Evolutionary conservation across 2,329 filamentous ascomycete species (phyloP).

Genomic region (Colletotrichum sp.): DNA sequence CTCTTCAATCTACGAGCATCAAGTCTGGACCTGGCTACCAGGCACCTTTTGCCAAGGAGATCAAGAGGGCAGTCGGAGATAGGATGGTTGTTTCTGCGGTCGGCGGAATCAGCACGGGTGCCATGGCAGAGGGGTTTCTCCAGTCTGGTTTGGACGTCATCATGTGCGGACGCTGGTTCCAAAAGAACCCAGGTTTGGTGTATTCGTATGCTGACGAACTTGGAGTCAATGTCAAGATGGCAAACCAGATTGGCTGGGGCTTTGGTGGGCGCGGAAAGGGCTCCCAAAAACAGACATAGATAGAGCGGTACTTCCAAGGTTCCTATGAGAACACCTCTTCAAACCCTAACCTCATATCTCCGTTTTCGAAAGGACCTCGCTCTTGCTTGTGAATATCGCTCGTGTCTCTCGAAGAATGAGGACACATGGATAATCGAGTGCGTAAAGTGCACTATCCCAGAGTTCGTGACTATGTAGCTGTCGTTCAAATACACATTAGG

Average conservation of each 20-base stretch:
- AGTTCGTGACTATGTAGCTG: background rate
- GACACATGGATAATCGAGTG: background rate
- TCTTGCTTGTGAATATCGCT: background rate
- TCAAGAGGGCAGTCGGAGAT: constrained; percentile 75
- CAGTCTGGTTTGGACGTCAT: constrained; percentile 50
- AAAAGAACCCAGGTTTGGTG: constrained; percentile 63
- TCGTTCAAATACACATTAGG: background rate
- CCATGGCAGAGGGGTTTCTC: constrained; percentile 54
- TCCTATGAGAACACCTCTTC: background rate
- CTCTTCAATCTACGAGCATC: constrained; percentile 55
- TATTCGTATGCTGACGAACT: constrained; percentile 62
- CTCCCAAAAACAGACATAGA: background rate
- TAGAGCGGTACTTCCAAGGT: background rate
- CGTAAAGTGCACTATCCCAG: background rate
- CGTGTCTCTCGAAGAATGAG: background rate
- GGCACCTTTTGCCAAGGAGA: constrained; percentile 69
- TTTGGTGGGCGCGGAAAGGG: constrained; percentile 46
- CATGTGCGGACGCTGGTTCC: constrained; percentile 58
- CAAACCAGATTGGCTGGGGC: constrained; percentile 62
- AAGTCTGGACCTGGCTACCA: constrained; percentile 71
- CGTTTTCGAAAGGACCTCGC: background rate
- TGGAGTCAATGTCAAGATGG: constrained; percentile 47
- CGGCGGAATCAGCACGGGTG: constrained; percentile 51
- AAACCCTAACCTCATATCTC: background rate
- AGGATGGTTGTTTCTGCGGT: constrained; percentile 52